These are phyloP conservation scores for Mucor racemosus DNA, from an alignment of 371 early-diverging fungal genomes.

Conservation along the genomic window DNA sequence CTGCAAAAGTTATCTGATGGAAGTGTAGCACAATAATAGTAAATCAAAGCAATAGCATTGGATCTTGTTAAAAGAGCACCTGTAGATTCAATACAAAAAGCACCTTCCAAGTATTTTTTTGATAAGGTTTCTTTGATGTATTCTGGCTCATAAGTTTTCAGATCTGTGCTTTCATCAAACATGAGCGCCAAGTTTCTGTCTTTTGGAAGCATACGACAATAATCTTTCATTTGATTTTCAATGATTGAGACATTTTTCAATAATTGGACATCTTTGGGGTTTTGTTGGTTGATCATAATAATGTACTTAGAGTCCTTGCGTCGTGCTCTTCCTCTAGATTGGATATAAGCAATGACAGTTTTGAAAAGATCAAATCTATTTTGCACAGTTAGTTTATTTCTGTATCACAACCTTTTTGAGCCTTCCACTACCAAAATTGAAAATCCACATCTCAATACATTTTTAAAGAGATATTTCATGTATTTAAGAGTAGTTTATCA, in stretches of 20 bases:
- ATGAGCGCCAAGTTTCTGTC: conserved; percentile 34
- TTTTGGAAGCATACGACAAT: conserved; percentile 47
- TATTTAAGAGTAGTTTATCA: no score
- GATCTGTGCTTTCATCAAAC: background rate
- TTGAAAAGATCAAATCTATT: conserved; percentile 74
- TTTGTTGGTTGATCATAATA: conserved; percentile 65
- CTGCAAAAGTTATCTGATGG: conserved; percentile 16
- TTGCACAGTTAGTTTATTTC: no score
- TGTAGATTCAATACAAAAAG: background rate
- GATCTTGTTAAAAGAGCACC: background rate
- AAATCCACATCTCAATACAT: no score
- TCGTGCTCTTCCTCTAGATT: conserved; percentile 91
- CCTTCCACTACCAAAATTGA: no score
- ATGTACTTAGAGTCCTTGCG: conserved; percentile 71
- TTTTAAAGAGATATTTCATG: no score
- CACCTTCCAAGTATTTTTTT: background rate
- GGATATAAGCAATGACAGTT: conserved; percentile 77
- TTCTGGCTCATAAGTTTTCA: background rate
- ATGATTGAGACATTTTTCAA: conserved; percentile 38
- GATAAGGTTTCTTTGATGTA: background rate
- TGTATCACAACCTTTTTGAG: no score
- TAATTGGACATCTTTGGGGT: conserved; percentile 33
- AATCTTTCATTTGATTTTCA: conserved; percentile 57
- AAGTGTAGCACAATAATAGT: conserved; percentile 11
- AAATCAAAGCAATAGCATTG: conserved; percentile 7